Evolutionary conservation across 371 early-diverging fungal species (phyloP).

Genomic region (Mycotypha africana): DNA sequence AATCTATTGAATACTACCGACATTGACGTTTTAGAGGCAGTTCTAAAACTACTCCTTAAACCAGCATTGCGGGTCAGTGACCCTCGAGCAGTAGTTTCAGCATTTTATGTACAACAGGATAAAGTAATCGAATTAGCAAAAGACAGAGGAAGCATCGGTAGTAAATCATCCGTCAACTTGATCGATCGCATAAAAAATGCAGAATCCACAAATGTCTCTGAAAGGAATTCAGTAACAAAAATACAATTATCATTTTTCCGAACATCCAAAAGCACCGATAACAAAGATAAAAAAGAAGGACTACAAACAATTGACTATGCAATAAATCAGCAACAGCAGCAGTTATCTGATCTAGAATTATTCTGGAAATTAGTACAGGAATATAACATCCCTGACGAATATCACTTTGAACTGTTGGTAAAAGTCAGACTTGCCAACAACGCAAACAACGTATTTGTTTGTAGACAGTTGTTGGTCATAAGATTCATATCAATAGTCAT

Average conservation of each 20-base stretch:
- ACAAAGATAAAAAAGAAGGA: slow-evolving; percentile 9
- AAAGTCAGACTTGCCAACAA: slow-evolving; percentile 69
- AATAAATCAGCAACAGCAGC: too few relatives aligned
- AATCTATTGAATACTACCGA: slow-evolving; percentile 65
- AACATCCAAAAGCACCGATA: too few relatives aligned
- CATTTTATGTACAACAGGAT: slow-evolving; percentile 48
- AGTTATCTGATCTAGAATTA: slow-evolving; percentile 14
- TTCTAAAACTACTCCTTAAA: slow-evolving; percentile 66
- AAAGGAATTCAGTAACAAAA: neutral
- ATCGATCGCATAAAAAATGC: too few relatives aligned
- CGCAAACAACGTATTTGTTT: slow-evolving; percentile 31
- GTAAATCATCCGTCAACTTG: too few relatives aligned
- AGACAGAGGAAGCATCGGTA: too few relatives aligned
- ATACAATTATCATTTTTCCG: slow-evolving; percentile 5
- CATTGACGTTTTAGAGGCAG: slow-evolving; percentile 67
- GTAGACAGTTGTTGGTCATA: slow-evolving; percentile 58
- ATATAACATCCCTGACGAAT: slow-evolving; percentile 69
- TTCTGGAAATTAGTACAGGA: slow-evolving; percentile 31
- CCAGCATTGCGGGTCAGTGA: slow-evolving; percentile 77
- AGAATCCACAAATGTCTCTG: too few relatives aligned
- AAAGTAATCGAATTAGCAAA: slow-evolving; percentile 18
- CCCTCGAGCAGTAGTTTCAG: slow-evolving; percentile 62
- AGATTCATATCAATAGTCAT: slow-evolving; percentile 77
- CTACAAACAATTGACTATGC: slow-evolving; percentile 4
- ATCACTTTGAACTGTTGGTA: slow-evolving; percentile 73